Evolutionary conservation across 306 rosid genomes (phyloP), one percentile per base, ranked within the genome.

Genomic region (Macrotyloma uniflorum): DNA sequence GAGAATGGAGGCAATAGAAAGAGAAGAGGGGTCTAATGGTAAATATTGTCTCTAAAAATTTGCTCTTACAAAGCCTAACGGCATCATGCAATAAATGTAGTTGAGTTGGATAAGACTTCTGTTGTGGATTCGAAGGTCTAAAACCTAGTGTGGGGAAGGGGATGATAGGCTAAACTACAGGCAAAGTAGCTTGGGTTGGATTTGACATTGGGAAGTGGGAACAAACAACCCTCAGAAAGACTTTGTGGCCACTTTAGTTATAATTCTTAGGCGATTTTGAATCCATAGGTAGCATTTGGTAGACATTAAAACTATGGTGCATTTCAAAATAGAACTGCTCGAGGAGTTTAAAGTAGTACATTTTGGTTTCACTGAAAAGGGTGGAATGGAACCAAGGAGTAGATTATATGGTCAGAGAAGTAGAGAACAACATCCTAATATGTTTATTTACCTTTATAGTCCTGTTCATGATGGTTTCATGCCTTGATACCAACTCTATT

Each of bases 361-460:
- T 55, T 55, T 55, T 24, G 35, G 63, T 23, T 55, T 23, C 35
- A 22, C 63, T 57, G 0, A 10, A 57, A 57, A 23, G 33, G 35
- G 8, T 53, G 28, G 64, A 23, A 26, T n/a, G n/a, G n/a, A n/a
- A n/a, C 65, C 36, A 26, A 24, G 35, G 36, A 58, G 38, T 24
- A 5, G 3, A 58, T 10, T 12, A 26, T 13, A 62, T 18, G 49
- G 62, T 61, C 61, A 13, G 63, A 62, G 42, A 36, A 36, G 11
- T 7, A 8, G 42, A 36, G 35, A 62, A 45, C 32, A 46, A 30
- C 19, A 5, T 19, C 50, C 6, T 50, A 6, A 53, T 40, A 10
- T 67, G 38, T 45, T 68, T 43, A 50, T 43, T 78, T 78, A 57
- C 10, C 36, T 77, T 43, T 42, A 6, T 12, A 26, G n/a, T 38